Conservation (phyloP, 768 basidiomycete species). For the Mycena galopus region DNA sequence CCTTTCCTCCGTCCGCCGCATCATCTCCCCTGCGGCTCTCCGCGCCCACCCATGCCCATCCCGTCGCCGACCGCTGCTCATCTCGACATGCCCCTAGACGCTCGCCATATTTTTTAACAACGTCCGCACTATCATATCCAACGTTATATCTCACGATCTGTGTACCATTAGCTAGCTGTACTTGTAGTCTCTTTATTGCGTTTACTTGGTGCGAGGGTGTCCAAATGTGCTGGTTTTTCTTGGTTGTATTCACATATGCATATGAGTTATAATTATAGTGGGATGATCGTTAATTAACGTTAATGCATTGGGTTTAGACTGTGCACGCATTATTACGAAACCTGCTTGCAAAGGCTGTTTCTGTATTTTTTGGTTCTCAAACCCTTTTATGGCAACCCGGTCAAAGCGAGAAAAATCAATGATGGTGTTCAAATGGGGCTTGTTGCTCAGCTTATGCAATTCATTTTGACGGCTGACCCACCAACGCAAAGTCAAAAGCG, state of each 20-base stretch:
- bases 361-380: background rate
- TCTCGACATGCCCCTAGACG: slow-evolving; percentile 10
- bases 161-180: slow-evolving; percentile 13
- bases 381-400: background rate
- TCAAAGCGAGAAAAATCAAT: background rate
- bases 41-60: background rate
- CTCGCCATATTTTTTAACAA: background rate
- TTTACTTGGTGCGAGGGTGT: background rate
- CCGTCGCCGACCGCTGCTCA: background rate
- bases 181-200: background rate
- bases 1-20: background rate
- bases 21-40: background rate
- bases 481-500: too few relatives aligned
- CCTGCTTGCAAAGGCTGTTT: too few relatives aligned
- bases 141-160: background rate
- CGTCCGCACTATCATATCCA: background rate
- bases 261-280: too few relatives aligned
- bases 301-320: too few relatives aligned
- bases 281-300: too few relatives aligned
- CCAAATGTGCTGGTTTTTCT: too few relatives aligned
- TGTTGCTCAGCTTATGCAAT: too few relatives aligned
- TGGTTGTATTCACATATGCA: too few relatives aligned
- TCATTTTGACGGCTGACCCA: too few relatives aligned
- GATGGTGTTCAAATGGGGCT: too few relatives aligned
- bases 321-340: too few relatives aligned